Base-by-base conservation (phyloP, 2,329 filamentous ascomycete species). In the Paecilomyces dactylethromorphus region DNA sequence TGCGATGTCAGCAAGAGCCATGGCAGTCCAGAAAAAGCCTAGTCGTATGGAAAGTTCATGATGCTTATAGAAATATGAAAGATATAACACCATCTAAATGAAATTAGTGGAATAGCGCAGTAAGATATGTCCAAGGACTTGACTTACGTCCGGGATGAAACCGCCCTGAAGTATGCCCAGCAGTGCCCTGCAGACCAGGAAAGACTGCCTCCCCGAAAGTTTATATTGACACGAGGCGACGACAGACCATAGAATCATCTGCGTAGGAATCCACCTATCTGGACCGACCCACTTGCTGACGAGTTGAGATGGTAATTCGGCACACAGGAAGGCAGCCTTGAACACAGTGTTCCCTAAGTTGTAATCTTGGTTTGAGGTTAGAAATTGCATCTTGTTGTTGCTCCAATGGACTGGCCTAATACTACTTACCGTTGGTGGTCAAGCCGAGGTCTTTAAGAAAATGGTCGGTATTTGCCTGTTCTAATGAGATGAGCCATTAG, bases 11-110 rank as follows among this genome's bases (percentile, higher is more conserved):
- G 76, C 66, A 29, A 90, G 26, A 15, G 62, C 62, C 56, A 64
- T 58, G 0, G 66, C 63, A 2, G 67, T 63, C 57, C 65, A 69
- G 56, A 64, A 68, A 56, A 66, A 68, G 8, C 67, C 61, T 33
- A 69, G 59, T 12, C 70, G 63, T 3, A 82, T 79, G 0, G 87
- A 85, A 0, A 90, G 76, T 68, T 90, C 88, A 54, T 79, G 79
- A 1, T 82, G 81, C 54, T 83, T 91, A 73, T 90, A 91, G 67
- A 87, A 91, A 68, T 91, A 90, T 3, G 82, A 85, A 3, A 90
- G 76, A 69, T 86, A 91, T 0, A 76, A 62, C 22, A 76, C 65
- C 26, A 68, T 61, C 62, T 68, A 24, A 15, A 11, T 29, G 5
- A 32, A 18, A 55, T 59, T 29, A 59, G 57, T 26, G 54, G 61